Percentiles rank a stretch among this genome's conserved stretches.
phyloP scores from a whole-genome alignment of 768 basidiomycete genomes.

The Lactarius sp. region DNA sequence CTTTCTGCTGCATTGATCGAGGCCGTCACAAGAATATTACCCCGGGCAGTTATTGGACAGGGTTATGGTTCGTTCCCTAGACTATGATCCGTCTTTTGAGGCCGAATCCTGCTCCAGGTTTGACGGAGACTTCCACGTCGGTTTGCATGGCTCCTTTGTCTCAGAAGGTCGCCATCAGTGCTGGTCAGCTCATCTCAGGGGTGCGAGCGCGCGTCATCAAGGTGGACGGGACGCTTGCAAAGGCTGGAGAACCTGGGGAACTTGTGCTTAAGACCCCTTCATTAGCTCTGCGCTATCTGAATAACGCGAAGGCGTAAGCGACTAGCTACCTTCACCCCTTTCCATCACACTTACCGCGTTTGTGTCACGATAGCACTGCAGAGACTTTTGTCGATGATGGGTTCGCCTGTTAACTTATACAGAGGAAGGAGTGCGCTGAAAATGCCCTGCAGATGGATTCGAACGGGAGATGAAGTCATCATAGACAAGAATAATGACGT shows the following conservation, averaged over 20 bases:
- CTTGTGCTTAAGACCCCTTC: constrained; percentile 43
- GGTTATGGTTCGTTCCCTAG: constrained; percentile 43
- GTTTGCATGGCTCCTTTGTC: constrained; percentile 46
- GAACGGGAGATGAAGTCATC: constrained; percentile 60
- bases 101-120: constrained; percentile 39
- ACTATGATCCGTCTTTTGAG: neutral
- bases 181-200: constrained; percentile 46
- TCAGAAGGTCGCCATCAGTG: constrained; percentile 44
- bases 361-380: constrained; percentile 43
- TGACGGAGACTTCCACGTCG: constrained; percentile 62
- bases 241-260: constrained; percentile 55
- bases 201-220: constrained; percentile 49
- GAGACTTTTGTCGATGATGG: constrained; percentile 69
- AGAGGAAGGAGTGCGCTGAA: neutral
- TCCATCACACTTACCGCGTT: neutral
- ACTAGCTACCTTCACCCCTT: neutral
- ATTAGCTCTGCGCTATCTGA: constrained; percentile 42
- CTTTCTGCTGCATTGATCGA: constrained; percentile 34
- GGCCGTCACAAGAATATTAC: constrained; percentile 46
- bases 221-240: constrained; percentile 47
- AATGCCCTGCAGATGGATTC: constrained; percentile 48
- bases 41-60: constrained; percentile 54
- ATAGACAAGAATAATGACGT: constrained; percentile 52
- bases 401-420: constrained; percentile 32
- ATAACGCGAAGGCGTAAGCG: constrained; percentile 56